These are phyloP conservation scores for Parmelia sp. DNA, from an alignment of 495 filamentous ascomycete species.

Conservation along the genomic window DNA sequence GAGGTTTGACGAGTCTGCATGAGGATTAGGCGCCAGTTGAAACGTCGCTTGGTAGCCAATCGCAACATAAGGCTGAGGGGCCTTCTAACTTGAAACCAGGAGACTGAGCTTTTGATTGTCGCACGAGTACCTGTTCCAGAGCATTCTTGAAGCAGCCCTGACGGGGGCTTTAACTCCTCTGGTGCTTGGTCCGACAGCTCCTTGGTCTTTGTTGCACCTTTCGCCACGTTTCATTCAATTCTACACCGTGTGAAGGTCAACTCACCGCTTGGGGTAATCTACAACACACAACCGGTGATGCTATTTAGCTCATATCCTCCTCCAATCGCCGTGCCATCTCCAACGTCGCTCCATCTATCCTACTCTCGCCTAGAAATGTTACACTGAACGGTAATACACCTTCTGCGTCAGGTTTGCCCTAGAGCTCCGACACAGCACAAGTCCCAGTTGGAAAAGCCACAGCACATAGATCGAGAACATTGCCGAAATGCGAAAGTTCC, in stretches of 20 bases:
- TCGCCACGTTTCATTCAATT: not conserved
- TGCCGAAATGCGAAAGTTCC: constrained; percentile 57
- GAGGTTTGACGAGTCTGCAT: constrained; percentile 1
- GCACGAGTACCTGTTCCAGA: not conserved
- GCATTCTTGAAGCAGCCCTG: not conserved
- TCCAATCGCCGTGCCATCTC: constrained; percentile 52
- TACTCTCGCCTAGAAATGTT: constrained; percentile 51
- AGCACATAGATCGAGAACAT: constrained; percentile 60
- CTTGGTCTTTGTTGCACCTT: not conserved
- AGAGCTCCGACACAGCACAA: constrained; percentile 28
- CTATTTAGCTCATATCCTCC: not conserved
- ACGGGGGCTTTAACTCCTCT: not conserved
- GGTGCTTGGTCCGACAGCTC: not conserved
- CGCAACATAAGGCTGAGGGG: not conserved
- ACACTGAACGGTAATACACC: constrained; percentile 53
- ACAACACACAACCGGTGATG: not conserved
- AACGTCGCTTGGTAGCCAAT: constrained; percentile 13
- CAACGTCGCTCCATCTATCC: constrained; percentile 50
- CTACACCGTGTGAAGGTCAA: not conserved
- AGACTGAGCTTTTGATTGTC: too few relatives aligned
- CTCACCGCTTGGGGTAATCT: not conserved
- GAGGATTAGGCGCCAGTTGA: constrained; percentile 6
- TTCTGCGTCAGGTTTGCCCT: constrained; percentile 21
- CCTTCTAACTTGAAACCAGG: not conserved
- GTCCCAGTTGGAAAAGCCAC: constrained; percentile 51